A percentile compares a stretch with the other conserved stretches of the same genome.
Conservation (phyloP, 306 rosid genomes). For the Oemleria cerasiformis region DNA sequence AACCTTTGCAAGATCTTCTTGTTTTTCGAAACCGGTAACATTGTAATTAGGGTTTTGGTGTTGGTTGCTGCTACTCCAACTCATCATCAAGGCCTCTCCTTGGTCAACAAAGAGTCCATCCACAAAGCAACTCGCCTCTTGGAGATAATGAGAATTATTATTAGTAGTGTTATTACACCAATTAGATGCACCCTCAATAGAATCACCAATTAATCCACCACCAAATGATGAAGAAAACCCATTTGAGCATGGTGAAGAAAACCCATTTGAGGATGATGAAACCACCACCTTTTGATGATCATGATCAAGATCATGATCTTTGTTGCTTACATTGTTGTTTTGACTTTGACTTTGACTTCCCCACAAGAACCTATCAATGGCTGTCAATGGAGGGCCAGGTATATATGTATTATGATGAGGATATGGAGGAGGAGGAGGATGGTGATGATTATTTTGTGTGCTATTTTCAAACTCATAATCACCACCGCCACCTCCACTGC, state of each 20-base stretch:
- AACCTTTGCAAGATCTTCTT: not conserved
- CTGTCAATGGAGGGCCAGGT: slow-evolving; percentile 50
- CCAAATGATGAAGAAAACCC: slow-evolving; percentile 12
- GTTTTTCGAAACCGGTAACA: slow-evolving; percentile 12
- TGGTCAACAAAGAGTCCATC: slow-evolving; percentile 1
- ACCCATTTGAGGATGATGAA: slow-evolving; percentile 17
- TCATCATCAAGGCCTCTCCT: slow-evolving; percentile 23
- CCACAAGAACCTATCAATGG: slow-evolving; percentile 69
- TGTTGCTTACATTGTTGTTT: slow-evolving; percentile 26
- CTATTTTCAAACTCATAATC: slow-evolving; percentile 8
- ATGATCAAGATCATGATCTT: not conserved
- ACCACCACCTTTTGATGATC: not conserved
- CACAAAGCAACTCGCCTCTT: slow-evolving; percentile 18
- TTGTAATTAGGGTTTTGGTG: slow-evolving; percentile 14
- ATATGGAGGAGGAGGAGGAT: slow-evolving; percentile 1
- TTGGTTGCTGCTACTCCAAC: slow-evolving; percentile 23
- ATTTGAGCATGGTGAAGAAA: no score
- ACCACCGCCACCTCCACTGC: not conserved
- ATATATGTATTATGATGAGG: slow-evolving; percentile 1
- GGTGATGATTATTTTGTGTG: not conserved
- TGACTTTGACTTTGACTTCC: slow-evolving; percentile 28
- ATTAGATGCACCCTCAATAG: slow-evolving; percentile 8
- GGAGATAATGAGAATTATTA: slow-evolving; percentile 4
- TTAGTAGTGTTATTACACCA: not conserved
- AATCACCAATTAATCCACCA: slow-evolving; percentile 22